A percentile compares a stretch with the other conserved stretches of the same genome.
Conservation (phyloP, 345 rosid genomes). For the Citrus hindsii region DNA sequence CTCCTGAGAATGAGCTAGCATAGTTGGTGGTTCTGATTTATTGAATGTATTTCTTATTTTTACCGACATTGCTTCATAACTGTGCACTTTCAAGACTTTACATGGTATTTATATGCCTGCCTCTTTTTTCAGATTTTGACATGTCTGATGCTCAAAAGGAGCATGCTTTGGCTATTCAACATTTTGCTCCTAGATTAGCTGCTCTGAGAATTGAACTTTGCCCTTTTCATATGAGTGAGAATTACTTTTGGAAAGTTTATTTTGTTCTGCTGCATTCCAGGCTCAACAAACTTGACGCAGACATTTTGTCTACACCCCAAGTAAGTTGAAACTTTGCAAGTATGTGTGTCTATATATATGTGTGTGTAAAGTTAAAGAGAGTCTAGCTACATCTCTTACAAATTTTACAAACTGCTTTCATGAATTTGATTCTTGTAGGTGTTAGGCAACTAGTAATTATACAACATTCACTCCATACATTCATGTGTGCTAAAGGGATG, state of each 20-base stretch:
- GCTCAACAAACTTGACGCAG: constrained; percentile 73
- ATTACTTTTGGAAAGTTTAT: constrained; percentile 94
- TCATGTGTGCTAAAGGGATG: background rate
- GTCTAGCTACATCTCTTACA: background rate
- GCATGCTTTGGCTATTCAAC: constrained; percentile 74
- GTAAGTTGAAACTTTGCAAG: constrained; percentile 35
- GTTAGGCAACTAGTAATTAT: background rate
- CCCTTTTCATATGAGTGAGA: constrained; percentile 82
- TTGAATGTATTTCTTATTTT: background rate
- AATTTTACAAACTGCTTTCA: background rate
- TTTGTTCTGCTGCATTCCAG: constrained; percentile 94
- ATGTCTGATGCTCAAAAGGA: constrained; percentile 79
- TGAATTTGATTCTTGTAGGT: background rate
- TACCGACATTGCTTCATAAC: background rate
- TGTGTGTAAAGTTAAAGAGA: background rate
- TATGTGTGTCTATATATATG: background rate
- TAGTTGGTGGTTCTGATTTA: background rate
- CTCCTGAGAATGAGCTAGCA: background rate
- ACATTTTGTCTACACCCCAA: constrained; percentile 76
- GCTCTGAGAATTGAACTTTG: constrained; percentile 89
- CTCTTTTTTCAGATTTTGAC: constrained; percentile 56
- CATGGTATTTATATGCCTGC: background rate
- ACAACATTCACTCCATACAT: background rate
- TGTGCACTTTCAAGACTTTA: background rate
- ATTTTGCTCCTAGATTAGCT: constrained; percentile 64